Conservation (phyloP, 148 eudicot species). For the Mesembryanthemum crystallinum region DNA sequence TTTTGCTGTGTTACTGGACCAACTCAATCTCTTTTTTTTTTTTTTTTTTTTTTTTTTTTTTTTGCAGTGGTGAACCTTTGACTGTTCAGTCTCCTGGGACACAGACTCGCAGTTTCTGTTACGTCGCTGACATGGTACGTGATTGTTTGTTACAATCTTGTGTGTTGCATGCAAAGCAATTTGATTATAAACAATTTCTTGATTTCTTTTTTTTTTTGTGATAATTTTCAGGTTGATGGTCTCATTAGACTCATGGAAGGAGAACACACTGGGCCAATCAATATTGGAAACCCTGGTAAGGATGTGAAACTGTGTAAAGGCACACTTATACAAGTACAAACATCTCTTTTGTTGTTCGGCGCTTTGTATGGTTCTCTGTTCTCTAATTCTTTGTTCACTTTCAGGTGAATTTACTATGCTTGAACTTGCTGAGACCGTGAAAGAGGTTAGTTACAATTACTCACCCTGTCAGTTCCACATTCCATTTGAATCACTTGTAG, state of each 20-base stretch:
- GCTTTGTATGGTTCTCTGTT: background rate
- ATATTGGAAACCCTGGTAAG: constrained; percentile 90
- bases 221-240: constrained; percentile 74
- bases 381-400: background rate
- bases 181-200: background rate
- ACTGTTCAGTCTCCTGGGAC: constrained; percentile 98
- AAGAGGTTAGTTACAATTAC: constrained; percentile 57
- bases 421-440: constrained; percentile 97
- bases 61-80: constrained; percentile 74
- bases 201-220: background rate
- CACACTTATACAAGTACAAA: background rate
- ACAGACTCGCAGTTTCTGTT: constrained; percentile 97
- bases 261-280: constrained; percentile 86
- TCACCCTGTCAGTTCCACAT: too few relatives aligned
- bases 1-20: background rate
- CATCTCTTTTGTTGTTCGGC: background rate
- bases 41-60: too few relatives aligned
- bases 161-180: background rate
- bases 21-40: too few relatives aligned
- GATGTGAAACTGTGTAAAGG: background rate
- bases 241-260: constrained; percentile 98
- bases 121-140: constrained; percentile 91
- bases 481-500: too few relatives aligned
- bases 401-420: constrained; percentile 98
- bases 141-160: background rate